phyloP scores from a whole-genome alignment of 1,139 yeast genomes.

The Pichia sp. region DNA sequence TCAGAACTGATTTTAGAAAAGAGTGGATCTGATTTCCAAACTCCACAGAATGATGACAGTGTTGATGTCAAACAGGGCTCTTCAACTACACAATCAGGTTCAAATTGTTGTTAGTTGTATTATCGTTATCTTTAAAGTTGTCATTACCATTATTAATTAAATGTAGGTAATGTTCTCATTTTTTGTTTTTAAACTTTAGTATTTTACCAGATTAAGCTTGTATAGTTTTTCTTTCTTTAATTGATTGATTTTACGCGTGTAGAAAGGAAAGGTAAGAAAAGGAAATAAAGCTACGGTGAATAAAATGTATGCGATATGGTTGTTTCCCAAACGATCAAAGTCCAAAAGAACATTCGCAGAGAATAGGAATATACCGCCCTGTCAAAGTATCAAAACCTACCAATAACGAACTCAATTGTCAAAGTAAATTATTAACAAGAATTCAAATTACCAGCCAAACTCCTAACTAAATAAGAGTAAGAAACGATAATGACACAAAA shows the following conservation, averaged over 20 bases:
- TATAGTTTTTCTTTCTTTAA: background rate
- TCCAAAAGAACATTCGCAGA: slow-evolving; percentile 72
- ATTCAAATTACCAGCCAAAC: slow-evolving; percentile 51
- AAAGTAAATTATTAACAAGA: slow-evolving; percentile 34
- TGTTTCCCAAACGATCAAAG: slow-evolving; percentile 85
- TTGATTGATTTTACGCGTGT: background rate
- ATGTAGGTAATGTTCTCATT: too few relatives aligned
- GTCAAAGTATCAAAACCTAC: slow-evolving; percentile 22
- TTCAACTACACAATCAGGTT: slow-evolving; percentile 16
- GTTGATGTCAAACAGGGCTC: slow-evolving; percentile 40
- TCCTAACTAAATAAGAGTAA: background rate
- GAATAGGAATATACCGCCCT: slow-evolving; percentile 90
- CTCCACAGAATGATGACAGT: slow-evolving; percentile 24
- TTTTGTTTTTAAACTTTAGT: too few relatives aligned
- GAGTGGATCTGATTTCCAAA: slow-evolving; percentile 41
- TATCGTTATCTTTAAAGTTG: background rate
- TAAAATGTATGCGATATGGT: slow-evolving; percentile 76
- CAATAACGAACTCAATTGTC: slow-evolving; percentile 14
- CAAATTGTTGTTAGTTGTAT: slow-evolving; percentile 24
- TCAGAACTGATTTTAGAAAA: slow-evolving; percentile 86
- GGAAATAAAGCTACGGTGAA: background rate
- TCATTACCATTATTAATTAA: background rate
- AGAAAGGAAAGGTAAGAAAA: background rate
- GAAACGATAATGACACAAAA: slow-evolving; percentile 1
- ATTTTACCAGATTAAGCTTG: too few relatives aligned